These are phyloP conservation scores for Alternaria viburni DNA, from an alignment of 2,329 filamentous ascomycete genomes.

Conservation along the genomic window DNA sequence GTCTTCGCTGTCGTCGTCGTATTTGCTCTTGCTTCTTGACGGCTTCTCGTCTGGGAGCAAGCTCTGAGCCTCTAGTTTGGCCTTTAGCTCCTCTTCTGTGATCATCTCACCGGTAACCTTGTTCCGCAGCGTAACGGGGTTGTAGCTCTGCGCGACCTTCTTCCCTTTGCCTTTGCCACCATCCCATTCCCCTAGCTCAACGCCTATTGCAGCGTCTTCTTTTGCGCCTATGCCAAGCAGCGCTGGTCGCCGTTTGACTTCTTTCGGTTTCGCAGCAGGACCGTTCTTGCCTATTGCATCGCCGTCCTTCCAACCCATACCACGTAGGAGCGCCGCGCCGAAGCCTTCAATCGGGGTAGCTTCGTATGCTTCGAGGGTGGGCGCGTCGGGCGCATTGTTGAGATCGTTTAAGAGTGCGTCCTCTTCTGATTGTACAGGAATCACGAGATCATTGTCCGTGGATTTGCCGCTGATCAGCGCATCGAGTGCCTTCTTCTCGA, in stretches of 20 bases:
- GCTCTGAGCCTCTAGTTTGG: conserved; percentile 57
- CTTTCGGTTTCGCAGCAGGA: conserved; percentile 60
- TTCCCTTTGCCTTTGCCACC: conserved; percentile 54
- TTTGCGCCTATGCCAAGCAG: conserved; percentile 90
- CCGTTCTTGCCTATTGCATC: conserved; percentile 62
- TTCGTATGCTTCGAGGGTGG: conserved; percentile 83
- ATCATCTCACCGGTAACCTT: conserved; percentile 67
- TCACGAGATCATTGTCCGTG: conserved; percentile 43
- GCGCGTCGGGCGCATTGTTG: conserved; percentile 72
- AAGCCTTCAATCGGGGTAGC: conserved; percentile 94
- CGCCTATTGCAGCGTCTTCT: conserved; percentile 65
- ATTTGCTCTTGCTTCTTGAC: conserved; percentile 14
- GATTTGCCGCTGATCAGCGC: conserved; percentile 52
- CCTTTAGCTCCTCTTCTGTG: conserved; percentile 67
- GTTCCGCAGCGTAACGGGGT: conserved; percentile 66
- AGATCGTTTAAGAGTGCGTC: conserved; percentile 76
- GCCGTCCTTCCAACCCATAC: conserved; percentile 91
- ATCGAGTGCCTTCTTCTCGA: conserved; percentile 62
- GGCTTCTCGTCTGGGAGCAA: conserved; percentile 50
- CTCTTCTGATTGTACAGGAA: conserved; percentile 59
- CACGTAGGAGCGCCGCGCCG: conserved; percentile 84
- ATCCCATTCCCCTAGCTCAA: conserved; percentile 79
- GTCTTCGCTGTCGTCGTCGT: conserved; percentile 22
- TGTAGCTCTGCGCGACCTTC: conserved; percentile 60
- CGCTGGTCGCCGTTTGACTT: conserved; percentile 74